Evolutionary conservation across 2,329 filamentous ascomycete species (phyloP).

Genomic region (Chrysoporthe cubensis): DNA sequence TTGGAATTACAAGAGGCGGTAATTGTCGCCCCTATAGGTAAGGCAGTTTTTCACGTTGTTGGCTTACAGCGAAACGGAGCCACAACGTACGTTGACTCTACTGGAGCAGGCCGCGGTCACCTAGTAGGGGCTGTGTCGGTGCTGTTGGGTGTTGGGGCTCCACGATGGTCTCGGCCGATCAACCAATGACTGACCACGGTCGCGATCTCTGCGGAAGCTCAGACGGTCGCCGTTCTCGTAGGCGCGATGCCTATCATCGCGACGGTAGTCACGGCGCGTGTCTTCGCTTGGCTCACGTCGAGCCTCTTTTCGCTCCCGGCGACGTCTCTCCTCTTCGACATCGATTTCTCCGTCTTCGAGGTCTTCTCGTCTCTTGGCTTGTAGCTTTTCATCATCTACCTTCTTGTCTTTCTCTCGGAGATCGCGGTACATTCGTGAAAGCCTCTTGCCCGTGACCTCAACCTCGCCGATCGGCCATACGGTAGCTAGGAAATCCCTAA

Average conservation of each 20-base stretch:
- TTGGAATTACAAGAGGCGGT: not conserved
- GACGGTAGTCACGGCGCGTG: conserved; percentile 38
- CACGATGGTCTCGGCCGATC: conserved; percentile 36
- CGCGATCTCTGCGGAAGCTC: conserved; percentile 36
- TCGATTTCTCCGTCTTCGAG: conserved; percentile 45
- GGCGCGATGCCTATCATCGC: conserved; percentile 36
- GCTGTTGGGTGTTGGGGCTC: conserved; percentile 36
- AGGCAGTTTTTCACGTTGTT: not conserved
- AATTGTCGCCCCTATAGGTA: not conserved
- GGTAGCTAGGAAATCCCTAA: conserved; percentile 44
- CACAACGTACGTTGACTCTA: not conserved
- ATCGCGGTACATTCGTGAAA: conserved; percentile 43
- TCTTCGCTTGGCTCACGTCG: conserved; percentile 31
- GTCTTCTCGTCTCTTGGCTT: conserved; percentile 37
- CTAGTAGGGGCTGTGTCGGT: conserved; percentile 38
- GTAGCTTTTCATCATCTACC: conserved; percentile 33
- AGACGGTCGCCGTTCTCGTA: conserved; percentile 39
- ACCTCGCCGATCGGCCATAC: conserved; percentile 45
- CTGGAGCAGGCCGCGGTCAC: not conserved
- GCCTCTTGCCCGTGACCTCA: conserved; percentile 41
- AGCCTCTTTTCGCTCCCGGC: conserved; percentile 27
- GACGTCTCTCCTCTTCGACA: conserved; percentile 41
- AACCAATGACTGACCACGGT: conserved; percentile 32
- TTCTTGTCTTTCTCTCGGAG: conserved; percentile 40
- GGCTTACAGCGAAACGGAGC: not conserved